These are phyloP conservation scores for Phytophthora quininea DNA, from an alignment of 352 stramenopile species.

Conservation along the genomic window DNA sequence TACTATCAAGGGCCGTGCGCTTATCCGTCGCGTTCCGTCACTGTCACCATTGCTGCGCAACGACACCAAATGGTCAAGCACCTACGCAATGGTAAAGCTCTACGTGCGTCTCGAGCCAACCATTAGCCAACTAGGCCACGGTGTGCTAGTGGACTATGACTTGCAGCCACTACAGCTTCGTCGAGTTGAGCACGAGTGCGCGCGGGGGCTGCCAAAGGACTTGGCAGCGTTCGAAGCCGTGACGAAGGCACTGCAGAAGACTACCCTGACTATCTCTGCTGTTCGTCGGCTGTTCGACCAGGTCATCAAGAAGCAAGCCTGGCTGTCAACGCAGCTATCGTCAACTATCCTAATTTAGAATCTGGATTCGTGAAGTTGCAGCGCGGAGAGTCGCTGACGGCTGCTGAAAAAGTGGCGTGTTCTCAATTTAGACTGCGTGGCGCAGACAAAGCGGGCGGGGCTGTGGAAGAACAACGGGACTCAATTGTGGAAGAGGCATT, in stretches of 20 bases:
- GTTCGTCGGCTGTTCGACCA: conserved; percentile 14
- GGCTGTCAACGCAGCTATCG: neutral
- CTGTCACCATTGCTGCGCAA: conserved; percentile 3
- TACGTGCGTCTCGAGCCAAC: neutral
- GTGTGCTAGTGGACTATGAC: conserved; percentile 1
- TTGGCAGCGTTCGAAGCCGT: neutral
- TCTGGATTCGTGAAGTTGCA: conserved; percentile 11
- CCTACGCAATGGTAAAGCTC: conserved; percentile 2
- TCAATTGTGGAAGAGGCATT: conserved; percentile 15
- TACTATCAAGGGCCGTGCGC: conserved; percentile 6
- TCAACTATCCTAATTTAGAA: conserved; percentile 14
- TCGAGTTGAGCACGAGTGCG: neutral
- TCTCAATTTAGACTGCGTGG: neutral
- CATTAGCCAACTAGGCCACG: neutral
- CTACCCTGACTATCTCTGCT: conserved; percentile 12
- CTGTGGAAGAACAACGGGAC: neutral
- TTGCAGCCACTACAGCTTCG: neutral
- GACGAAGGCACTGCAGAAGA: conserved; percentile 7
- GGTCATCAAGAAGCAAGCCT: neutral
- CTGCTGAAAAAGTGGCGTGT: conserved; percentile 4
- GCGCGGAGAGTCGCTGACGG: neutral
- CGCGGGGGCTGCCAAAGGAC: neutral
- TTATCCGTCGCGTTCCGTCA: conserved; percentile 1
- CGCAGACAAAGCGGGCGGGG: neutral
- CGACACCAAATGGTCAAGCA: conserved; percentile 4